These are phyloP conservation scores for Rhizophagus clarus DNA, from an alignment of 192 early-diverging fungal genomes.

Conservation along the genomic window DNA sequence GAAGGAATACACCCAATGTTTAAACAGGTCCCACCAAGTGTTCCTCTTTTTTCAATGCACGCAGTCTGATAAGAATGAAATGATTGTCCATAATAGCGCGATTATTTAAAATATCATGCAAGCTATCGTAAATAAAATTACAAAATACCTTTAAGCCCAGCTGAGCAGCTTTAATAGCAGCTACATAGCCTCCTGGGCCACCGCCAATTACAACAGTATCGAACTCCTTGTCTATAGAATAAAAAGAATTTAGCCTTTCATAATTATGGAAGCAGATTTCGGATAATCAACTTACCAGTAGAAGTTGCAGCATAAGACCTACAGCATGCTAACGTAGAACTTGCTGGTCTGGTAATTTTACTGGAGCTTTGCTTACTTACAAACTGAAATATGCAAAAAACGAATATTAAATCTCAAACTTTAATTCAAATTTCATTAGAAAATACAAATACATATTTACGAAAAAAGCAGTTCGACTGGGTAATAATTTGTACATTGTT, in stretches of 20 bases:
- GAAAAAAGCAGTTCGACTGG: no score
- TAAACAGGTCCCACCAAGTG: constrained; percentile 97
- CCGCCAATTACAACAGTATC: constrained; percentile 90
- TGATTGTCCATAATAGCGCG: neutral
- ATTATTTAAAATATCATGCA: neutral
- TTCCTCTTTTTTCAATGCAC: constrained; percentile 93
- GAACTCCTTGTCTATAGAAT: constrained; percentile 38
- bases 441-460: no score
- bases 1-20: constrained; percentile 99
- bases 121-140: neutral
- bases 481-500: no score
- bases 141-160: constrained; percentile 89
- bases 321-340: neutral
- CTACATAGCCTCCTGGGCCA: constrained; percentile 98
- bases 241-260: neutral
- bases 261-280: neutral
- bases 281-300: neutral
- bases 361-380: neutral
- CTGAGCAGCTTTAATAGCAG: constrained; percentile 98
- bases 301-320: constrained; percentile 5
- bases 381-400: neutral
- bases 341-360: neutral
- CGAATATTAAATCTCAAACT: no score
- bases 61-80: constrained; percentile 68
- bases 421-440: no score